Evolutionary conservation across 257 asterid genomes (phyloP).

Genomic region (Galeopsis tetrahit): DNA sequence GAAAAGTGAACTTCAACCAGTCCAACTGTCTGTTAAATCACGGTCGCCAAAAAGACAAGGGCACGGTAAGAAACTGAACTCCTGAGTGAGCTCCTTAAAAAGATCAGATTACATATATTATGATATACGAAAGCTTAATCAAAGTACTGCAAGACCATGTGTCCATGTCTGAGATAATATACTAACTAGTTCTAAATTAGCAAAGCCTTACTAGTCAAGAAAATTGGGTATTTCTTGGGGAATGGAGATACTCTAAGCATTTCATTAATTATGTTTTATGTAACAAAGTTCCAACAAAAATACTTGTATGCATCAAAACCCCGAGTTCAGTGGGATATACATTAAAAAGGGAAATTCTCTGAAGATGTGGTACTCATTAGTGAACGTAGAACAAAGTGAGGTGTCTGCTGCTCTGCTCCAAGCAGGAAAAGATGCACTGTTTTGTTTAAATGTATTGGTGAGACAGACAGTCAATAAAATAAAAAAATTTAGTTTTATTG

Average conservation of each 20-base stretch:
- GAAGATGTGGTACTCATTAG: no score
- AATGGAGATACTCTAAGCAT: background rate
- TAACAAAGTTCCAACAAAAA: background rate
- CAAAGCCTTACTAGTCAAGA: background rate
- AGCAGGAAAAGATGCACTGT: conserved; percentile 1
- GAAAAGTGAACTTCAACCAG: conserved; percentile 13
- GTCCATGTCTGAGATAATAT: conserved; percentile 7
- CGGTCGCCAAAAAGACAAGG: conserved; percentile 18
- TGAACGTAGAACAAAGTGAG: background rate
- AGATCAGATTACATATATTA: background rate
- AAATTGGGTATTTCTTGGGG: background rate
- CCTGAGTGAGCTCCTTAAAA: conserved; percentile 13
- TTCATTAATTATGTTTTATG: no score
- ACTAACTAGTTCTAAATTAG: background rate
- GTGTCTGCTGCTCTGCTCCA: background rate
- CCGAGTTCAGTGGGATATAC: background rate
- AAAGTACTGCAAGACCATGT: background rate
- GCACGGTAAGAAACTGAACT: conserved; percentile 5
- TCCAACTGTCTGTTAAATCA: conserved; percentile 23
- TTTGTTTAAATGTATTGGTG: background rate
- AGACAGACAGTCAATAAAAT: background rate
- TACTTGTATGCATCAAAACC: background rate
- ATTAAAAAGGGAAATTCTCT: no score
- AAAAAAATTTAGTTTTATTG: background rate
- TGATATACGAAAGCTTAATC: background rate